Percentiles rank a stretch among this genome's conserved stretches.
Conservation (phyloP, 2,329 filamentous ascomycete genomes). For the Penicillium sp. region DNA sequence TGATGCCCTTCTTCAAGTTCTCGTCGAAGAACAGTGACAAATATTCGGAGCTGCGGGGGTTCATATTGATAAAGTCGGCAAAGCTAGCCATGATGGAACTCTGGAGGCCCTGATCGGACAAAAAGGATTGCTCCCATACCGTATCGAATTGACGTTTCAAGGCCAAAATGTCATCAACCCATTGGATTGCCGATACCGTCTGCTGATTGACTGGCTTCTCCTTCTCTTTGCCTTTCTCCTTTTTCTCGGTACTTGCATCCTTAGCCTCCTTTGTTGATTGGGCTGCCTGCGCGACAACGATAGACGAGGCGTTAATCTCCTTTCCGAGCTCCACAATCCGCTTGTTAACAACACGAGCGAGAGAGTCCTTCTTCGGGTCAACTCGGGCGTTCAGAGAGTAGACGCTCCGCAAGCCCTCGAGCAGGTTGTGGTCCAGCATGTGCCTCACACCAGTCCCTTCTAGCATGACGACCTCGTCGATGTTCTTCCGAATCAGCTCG, state of each 20-base stretch:
- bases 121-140: conserved; percentile 72
- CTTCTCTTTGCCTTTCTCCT: conserved; percentile 46
- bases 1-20: conserved; percentile 89
- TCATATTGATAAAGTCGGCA: conserved; percentile 90
- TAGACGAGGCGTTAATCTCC: conserved; percentile 70
- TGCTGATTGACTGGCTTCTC: conserved; percentile 67
- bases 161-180: conserved; percentile 85
- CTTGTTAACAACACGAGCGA: conserved; percentile 69
- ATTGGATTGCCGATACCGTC: conserved; percentile 83
- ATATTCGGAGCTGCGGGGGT: conserved; percentile 80
- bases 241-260: conserved; percentile 52
- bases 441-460: conserved; percentile 78
- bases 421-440: conserved; percentile 88
- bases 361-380: conserved; percentile 67
- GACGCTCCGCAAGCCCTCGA: conserved; percentile 74
- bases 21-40: conserved; percentile 97
- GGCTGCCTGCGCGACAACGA: conserved; percentile 55
- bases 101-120: conserved; percentile 72
- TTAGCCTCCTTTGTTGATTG: conserved; percentile 41
- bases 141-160: conserved; percentile 88
- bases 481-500: conserved; percentile 72
- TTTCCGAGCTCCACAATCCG: conserved; percentile 76
- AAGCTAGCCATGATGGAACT: conserved; percentile 84
- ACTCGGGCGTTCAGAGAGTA: conserved; percentile 77
- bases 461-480: conserved; percentile 78